phyloP scores from a whole-genome alignment of 108 stramenopile species.

The Skeletonema tropicum region DNA sequence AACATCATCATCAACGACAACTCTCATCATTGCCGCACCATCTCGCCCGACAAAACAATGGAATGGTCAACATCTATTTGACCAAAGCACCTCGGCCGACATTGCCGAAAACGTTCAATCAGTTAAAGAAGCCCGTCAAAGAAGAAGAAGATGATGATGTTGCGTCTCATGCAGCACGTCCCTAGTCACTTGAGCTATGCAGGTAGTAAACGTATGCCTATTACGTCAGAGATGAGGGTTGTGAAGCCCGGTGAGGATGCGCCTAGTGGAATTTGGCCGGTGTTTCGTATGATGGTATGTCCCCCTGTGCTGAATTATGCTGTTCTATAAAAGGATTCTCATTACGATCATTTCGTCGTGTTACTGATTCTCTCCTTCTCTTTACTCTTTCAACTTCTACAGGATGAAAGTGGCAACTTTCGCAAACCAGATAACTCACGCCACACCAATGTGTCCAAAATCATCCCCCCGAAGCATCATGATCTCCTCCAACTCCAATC shows the following conservation, averaged over 20 bases:
- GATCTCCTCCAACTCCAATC: conserved; percentile 46
- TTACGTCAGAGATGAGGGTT: conserved; percentile 74
- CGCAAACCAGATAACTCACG: conserved; percentile 40
- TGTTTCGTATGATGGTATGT: conserved; percentile 88
- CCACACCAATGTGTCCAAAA: conserved; percentile 18
- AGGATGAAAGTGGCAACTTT: conserved; percentile 79
- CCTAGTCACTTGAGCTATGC: conserved; percentile 58
- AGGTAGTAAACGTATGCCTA: conserved; percentile 60
- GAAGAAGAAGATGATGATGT: no score
- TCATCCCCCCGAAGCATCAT: conserved; percentile 18
- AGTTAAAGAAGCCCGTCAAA: background rate
- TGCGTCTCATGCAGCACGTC: conserved; percentile 2
- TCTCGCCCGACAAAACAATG: conserved; percentile 43
- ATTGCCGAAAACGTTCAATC: background rate
- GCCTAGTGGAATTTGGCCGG: conserved; percentile 79
- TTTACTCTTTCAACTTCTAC: background rate
- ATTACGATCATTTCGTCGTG: background rate
- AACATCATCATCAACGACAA: background rate
- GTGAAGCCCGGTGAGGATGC: conserved; percentile 60
- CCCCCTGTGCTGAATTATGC: background rate
- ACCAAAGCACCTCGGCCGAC: conserved; percentile 43
- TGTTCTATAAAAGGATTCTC: background rate
- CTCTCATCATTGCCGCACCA: conserved; percentile 26
- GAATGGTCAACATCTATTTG: conserved; percentile 47
- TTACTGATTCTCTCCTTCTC: background rate